Base-by-base conservation (phyloP, 2,329 filamentous ascomycete genomes). In the Ophioceras dolichostomum region DNA sequence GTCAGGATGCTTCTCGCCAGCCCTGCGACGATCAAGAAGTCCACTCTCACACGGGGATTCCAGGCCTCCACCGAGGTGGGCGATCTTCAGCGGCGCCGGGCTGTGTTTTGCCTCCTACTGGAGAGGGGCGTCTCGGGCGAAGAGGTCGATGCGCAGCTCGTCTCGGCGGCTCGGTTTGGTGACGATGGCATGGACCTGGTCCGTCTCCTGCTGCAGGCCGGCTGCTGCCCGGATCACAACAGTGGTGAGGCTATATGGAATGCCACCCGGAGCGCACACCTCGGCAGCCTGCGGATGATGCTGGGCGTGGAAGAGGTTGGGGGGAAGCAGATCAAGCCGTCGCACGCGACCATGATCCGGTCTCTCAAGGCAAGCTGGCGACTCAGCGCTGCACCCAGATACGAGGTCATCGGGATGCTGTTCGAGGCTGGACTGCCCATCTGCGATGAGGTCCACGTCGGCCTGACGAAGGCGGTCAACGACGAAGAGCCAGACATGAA, bases 301-400 rank as follows among this genome's bases (percentile, higher is more conserved):
- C 53, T 76, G 6, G 68, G 68, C 0, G 49, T 73, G 12, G 57
- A 56, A 40, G 57, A 59, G 10, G 50, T 60, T 12, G 57, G 55
- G 2, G 56, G 57, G 1, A 57, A 51, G 9, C 50, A 71, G 55
- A 66, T 61, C 46, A 63, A 55, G 41, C 65, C 67, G 1, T 67
- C 64, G 0, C 58, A 59, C 4, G 54, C 58, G 2, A 73, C 70
- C 0, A 50, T 76, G 35, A 56, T 62, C 3, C 57, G 62, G 8
- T 64, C 69, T 0, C 55, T 76, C n/a, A 67, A 73, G 44, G 65
- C 69, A 1, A 67, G 62, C 41, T 71, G 68, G 65, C 64, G 61
- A 30, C 53, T 76, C 10, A 62, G 58, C 32, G 58, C 58, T 17
- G 67, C 68, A 14, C 64, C 57, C 7, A 59, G 72, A 17, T 64